phyloP scores from a whole-genome alignment of 2,329 filamentous ascomycete genomes.

The Boeremia lycopersici region DNA sequence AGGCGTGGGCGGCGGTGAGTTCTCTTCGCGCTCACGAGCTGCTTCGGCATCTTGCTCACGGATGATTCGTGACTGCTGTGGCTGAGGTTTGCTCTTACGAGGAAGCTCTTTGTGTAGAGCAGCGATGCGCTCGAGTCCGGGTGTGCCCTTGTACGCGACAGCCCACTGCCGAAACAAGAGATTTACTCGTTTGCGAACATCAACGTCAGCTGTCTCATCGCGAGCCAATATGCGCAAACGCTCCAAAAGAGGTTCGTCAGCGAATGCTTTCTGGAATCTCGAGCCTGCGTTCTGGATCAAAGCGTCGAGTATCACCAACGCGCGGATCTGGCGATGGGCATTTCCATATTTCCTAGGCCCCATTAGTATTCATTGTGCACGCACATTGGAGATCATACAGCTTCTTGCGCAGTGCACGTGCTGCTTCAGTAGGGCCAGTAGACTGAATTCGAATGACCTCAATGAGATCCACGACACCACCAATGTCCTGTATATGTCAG shows the following conservation, averaged over 20 bases:
- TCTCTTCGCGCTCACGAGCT: constrained; percentile 67
- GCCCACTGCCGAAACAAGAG: constrained; percentile 89
- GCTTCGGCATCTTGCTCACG: constrained; percentile 79
- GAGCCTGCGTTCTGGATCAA: constrained; percentile 93
- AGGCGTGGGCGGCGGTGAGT: constrained; percentile 42
- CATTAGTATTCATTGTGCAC: constrained; percentile 21
- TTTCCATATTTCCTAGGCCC: constrained; percentile 81
- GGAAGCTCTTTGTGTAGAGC: constrained; percentile 75
- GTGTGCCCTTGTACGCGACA: constrained; percentile 76
- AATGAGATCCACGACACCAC: constrained; percentile 90
- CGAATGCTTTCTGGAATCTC: constrained; percentile 84
- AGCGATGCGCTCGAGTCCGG: constrained; percentile 81
- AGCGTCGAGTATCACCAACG: constrained; percentile 86
- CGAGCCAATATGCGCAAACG: constrained; percentile 86
- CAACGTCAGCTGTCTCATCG: constrained; percentile 80
- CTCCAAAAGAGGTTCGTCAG: constrained; percentile 89
- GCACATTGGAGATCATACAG: constrained; percentile 61
- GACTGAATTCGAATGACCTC: constrained; percentile 91
- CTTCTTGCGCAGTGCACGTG: constrained; percentile 93
- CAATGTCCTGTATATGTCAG: constrained; percentile 60
- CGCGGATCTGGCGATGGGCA: constrained; percentile 87
- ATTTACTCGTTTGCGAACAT: constrained; percentile 87
- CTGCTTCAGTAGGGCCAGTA: constrained; percentile 85
- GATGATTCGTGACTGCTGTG: constrained; percentile 82
- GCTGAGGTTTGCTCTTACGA: constrained; percentile 63